Base-by-base conservation (phyloP, 768 basidiomycete genomes). In the Lactifluus hygrophoroides region DNA sequence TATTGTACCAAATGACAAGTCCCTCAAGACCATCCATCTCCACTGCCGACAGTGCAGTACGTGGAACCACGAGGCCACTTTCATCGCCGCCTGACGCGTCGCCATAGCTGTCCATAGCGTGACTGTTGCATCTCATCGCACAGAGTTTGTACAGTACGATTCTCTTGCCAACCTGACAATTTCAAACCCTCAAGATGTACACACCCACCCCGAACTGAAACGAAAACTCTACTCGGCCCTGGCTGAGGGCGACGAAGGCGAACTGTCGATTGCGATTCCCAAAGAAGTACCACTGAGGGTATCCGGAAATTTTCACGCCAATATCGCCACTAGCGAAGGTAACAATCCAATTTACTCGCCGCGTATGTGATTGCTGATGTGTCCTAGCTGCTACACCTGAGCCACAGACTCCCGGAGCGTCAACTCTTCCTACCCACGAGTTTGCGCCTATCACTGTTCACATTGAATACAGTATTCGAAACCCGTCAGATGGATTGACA, bases 211-310 rank as follows among this genome's bases (percentile, higher is more conserved):
- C 6, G 96, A 96, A 69, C 77, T 94, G 58, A 98, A 96, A 77
- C 80, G 96, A 58, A 88, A 86, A 73, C 71, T 96, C 40, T 98
- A 94, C 74, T 82, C 91, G 0, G 91, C 95, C 0, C 76, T 94
- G 51, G 83, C 91, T 60, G 96, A 98, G 67, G 81, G 84, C 43
- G 93, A 95, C 64, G 93, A 97, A 69, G 96, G 95, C 57, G 96
- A 98, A 71, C 70, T 99, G 32, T 91, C 92, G 5, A 91, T 99
- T 65, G 81, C 85, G 11, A 83, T 98, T 59, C 90, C 90, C 9
- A 77, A 76, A 65, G 86, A 87, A 58, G 84, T 87, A 17, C 75
- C 80, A 51, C 71, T 86, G 66, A 85, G 75, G 71, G 83, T 80
- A 60, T 82, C 82, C 30, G 79, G 79, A 27, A 77, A 76, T 61